phyloP scores from a whole-genome alignment of 768 basidiomycete species.

The Thelephora ganbajun region DNA sequence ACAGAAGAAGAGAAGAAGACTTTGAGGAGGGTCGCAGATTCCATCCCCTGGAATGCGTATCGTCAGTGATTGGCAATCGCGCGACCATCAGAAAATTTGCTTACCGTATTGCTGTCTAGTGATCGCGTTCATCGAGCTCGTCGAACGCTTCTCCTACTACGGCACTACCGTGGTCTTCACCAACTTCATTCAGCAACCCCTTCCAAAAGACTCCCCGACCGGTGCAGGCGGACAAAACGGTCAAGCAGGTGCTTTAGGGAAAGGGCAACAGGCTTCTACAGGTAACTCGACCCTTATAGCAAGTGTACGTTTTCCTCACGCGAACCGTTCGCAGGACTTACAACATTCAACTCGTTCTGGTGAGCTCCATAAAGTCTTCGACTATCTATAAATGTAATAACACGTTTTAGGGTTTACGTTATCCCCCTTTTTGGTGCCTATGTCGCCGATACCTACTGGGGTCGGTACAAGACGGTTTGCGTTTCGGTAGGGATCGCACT shows the following conservation, averaged over 20 bases:
- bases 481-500: conserved; percentile 45
- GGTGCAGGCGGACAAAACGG: conserved; percentile 41
- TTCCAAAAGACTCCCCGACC: conserved; percentile 50
- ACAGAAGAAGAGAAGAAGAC: conserved; percentile 45
- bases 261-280: conserved; percentile 58
- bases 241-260: conserved; percentile 54
- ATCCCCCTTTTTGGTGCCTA: conserved; percentile 59
- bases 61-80: conserved; percentile 9
- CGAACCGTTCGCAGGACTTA: not conserved
- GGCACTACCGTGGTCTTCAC: conserved; percentile 31
- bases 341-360: conserved; percentile 1
- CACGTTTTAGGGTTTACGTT: conserved; percentile 37
- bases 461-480: conserved; percentile 63
- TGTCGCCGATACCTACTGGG: conserved; percentile 58
- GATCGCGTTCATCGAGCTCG: conserved; percentile 53
- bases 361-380: not conserved
- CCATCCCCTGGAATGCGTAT: conserved; percentile 19
- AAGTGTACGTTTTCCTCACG: conserved; percentile 6
- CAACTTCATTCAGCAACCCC: conserved; percentile 63
- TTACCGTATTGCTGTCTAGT: conserved; percentile 20
- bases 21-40: conserved; percentile 46
- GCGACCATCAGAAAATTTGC: conserved; percentile 1
- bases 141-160: conserved; percentile 58
- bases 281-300: conserved; percentile 63
- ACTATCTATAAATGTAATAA: not conserved